phyloP scores from a whole-genome alignment of 257 asterid genomes.

The Scutellaria baicalensis region DNA sequence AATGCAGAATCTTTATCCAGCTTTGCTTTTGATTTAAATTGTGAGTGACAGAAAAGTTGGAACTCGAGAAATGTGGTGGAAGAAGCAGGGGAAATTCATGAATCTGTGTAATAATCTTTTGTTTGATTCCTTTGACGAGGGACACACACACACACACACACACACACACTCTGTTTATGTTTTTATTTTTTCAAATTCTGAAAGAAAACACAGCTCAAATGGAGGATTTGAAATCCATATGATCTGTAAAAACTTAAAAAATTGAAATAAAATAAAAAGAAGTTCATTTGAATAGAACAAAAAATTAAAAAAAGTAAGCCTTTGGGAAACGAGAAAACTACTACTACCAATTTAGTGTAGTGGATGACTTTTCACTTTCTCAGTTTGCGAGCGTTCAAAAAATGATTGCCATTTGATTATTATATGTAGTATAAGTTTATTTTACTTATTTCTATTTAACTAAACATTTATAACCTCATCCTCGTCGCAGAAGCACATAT shows the following conservation, averaged over 20 bases:
- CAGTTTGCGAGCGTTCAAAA: slow-evolving; percentile 7
- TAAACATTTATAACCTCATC: no score
- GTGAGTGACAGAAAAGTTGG: slow-evolving; percentile 24
- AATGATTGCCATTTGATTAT: slow-evolving; percentile 25
- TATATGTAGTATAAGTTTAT: no score
- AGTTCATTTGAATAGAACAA: slow-evolving; percentile 4
- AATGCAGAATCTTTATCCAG: neutral
- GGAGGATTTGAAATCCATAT: slow-evolving; percentile 28
- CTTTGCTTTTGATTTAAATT: neutral
- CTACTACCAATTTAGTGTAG: neutral
- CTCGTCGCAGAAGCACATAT: no score
- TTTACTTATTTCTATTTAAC: no score
- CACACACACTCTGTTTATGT: no score
- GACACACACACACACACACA: no score
- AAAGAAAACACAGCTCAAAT: slow-evolving; percentile 19
- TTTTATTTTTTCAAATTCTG: neutral
- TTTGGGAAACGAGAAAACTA: slow-evolving; percentile 21
- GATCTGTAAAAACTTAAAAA: neutral
- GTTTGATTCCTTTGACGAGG: slow-evolving; percentile 49
- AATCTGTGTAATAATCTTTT: slow-evolving; percentile 9
- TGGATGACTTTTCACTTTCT: slow-evolving; percentile 20
- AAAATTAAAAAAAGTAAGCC: slow-evolving; percentile 13
- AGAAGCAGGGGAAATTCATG: slow-evolving; percentile 27
- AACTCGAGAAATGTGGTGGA: slow-evolving; percentile 29
- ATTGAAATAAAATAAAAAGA: neutral